phyloP scores from a whole-genome alignment of 805 yeast species.

The Hemisphaericaspora nanyangensis region DNA sequence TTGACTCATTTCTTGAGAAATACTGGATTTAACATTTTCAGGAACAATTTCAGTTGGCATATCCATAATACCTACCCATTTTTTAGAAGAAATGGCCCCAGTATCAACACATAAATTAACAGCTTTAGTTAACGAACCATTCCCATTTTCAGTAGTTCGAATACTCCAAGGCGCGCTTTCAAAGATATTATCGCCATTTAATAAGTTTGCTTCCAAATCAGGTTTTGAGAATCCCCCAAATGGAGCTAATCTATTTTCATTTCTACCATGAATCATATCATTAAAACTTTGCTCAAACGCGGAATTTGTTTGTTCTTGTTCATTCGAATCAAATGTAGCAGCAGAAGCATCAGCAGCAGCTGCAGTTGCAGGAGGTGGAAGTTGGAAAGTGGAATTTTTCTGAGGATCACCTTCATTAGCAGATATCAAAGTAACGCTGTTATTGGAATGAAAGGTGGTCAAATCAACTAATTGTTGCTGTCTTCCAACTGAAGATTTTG shows the following conservation, averaged over 20 bases:
- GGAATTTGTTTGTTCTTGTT: constrained; percentile 7
- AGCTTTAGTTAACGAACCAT: constrained; percentile 86
- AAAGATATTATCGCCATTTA: constrained; percentile 42
- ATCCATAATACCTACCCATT: constrained; percentile 90
- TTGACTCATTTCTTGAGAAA: constrained; percentile 42
- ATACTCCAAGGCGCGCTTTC: constrained; percentile 71
- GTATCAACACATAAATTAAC: constrained; percentile 52
- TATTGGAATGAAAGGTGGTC: constrained; percentile 16
- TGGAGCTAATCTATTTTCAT: constrained; percentile 44
- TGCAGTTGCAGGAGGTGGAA: background rate
- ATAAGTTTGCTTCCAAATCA: constrained; percentile 45
- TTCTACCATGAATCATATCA: constrained; percentile 24
- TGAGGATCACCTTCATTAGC: constrained; percentile 29
- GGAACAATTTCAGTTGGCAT: constrained; percentile 87
- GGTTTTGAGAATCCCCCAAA: constrained; percentile 76
- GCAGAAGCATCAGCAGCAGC: background rate
- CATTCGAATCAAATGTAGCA: constrained; percentile 5
- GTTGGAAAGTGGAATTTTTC: background rate
- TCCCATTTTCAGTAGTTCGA: constrained; percentile 68
- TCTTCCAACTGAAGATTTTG: constrained; percentile 14
- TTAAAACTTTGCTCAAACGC: constrained; percentile 24
- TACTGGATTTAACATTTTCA: constrained; percentile 46
- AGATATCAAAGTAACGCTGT: constrained; percentile 26
- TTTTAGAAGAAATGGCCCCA: constrained; percentile 26
- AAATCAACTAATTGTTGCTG: constrained; percentile 11